Conservation (phyloP, 257 asterid genomes). For the Scutellaria baicalensis region DNA sequence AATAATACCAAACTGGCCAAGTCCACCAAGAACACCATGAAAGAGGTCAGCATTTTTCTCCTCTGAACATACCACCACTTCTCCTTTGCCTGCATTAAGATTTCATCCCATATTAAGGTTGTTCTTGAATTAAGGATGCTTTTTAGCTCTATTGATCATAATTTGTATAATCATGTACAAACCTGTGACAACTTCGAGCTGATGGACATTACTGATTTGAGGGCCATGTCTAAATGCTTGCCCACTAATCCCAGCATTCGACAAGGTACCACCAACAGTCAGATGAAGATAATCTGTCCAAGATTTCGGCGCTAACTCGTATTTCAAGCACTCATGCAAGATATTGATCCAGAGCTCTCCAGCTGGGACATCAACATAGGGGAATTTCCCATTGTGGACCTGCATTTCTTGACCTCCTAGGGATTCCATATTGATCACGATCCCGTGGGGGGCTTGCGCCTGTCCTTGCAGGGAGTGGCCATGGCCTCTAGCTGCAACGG, state of each 20-base stretch:
- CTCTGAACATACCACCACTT: slow-evolving; percentile 63
- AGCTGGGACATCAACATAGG: slow-evolving; percentile 63
- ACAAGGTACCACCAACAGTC: slow-evolving; percentile 85
- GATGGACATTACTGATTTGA: slow-evolving; percentile 81
- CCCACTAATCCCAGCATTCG: slow-evolving; percentile 92
- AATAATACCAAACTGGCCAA: slow-evolving; percentile 90
- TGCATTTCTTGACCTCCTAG: slow-evolving; percentile 43
- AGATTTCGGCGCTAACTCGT: slow-evolving; percentile 75
- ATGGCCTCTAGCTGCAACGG: slow-evolving; percentile 76
- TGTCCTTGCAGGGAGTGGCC: slow-evolving; percentile 83
- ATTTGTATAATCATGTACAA: slow-evolving; percentile 7
- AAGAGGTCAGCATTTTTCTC: slow-evolving; percentile 82
- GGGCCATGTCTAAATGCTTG: slow-evolving; percentile 96
- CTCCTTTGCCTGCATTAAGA: slow-evolving; percentile 73
- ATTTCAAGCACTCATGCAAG: slow-evolving; percentile 55
- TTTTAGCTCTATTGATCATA: neutral
- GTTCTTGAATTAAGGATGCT: neutral
- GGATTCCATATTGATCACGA: slow-evolving; percentile 71
- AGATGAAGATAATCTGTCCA: slow-evolving; percentile 95
- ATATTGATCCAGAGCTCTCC: slow-evolving; percentile 89
- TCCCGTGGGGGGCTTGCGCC: slow-evolving; percentile 67
- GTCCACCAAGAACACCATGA: slow-evolving; percentile 82
- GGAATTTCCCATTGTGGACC: slow-evolving; percentile 35
- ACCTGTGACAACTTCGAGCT: slow-evolving; percentile 95
- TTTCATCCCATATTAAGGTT: neutral